Conservation (phyloP, 768 basidiomycete genomes). For the Ramaria rubella region DNA sequence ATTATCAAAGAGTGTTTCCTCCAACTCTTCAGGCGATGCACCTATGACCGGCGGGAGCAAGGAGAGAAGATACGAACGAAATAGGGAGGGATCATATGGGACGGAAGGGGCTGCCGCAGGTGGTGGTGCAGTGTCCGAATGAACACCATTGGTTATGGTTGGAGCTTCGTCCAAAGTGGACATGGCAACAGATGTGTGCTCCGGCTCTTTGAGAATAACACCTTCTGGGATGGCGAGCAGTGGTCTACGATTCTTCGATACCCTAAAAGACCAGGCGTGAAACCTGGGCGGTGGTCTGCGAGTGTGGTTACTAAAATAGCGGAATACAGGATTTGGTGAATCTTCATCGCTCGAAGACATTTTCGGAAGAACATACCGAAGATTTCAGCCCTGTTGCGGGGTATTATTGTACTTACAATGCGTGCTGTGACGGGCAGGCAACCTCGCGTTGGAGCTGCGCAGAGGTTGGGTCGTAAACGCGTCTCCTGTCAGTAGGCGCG, state of each 20-base stretch:
- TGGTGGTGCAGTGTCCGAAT: conserved; percentile 8
- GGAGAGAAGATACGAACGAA: conserved; percentile 62
- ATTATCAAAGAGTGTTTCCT: conserved; percentile 60
- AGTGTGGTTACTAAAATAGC: conserved; percentile 8
- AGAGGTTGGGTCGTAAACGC: not conserved
- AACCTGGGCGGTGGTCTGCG: conserved; percentile 9
- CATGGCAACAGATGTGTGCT: not conserved
- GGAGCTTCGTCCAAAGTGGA: not conserved
- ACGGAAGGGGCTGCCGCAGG: conserved; percentile 22
- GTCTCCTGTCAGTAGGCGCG: conserved; percentile 1
- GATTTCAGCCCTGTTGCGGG: not conserved
- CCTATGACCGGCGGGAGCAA: conserved; percentile 80
- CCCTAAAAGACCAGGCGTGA: conserved; percentile 11
- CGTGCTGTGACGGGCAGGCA: conserved; percentile 4
- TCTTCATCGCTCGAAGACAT: conserved; percentile 12
- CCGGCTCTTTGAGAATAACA: not conserved
- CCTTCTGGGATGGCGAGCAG: conserved; percentile 3
- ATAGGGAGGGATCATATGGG: conserved; percentile 62
- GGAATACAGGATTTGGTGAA: not conserved
- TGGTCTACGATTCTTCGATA: conserved; percentile 1
- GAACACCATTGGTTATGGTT: conserved; percentile 6
- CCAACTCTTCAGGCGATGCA: conserved; percentile 57
- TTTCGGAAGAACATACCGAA: conserved; percentile 2
- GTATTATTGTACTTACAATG: not conserved
- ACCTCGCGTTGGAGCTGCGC: conserved; percentile 1